These are phyloP conservation scores for Alternaria infectoria DNA, from an alignment of 2,329 filamentous ascomycete species.

Conservation along the genomic window DNA sequence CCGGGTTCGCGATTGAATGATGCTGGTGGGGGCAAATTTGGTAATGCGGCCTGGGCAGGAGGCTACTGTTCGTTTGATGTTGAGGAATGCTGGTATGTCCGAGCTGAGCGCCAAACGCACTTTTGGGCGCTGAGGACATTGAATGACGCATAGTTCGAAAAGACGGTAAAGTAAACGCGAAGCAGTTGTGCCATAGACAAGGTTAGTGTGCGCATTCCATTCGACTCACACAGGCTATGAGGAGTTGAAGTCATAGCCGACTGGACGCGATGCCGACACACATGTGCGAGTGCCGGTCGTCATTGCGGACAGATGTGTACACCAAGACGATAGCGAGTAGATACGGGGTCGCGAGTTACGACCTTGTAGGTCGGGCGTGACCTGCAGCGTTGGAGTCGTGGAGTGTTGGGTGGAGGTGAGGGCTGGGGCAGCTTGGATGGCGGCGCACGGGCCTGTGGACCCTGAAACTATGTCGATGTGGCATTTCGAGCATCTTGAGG, in stretches of 20 bases:
- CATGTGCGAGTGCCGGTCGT: background rate
- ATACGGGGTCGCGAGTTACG: background rate
- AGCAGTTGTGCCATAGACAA: background rate
- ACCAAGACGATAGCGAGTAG: background rate
- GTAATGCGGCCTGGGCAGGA: background rate
- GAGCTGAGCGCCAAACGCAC: background rate
- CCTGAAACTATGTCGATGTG: constrained; percentile 30
- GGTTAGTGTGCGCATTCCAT: background rate
- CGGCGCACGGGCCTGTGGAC: constrained; percentile 14
- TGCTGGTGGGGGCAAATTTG: background rate
- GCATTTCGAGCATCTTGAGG: constrained; percentile 22
- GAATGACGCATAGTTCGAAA: too few relatives aligned
- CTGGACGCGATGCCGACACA: background rate
- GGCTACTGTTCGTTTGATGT: background rate
- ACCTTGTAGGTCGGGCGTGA: background rate
- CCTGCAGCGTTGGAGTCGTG: background rate
- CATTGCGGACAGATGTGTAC: background rate
- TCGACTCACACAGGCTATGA: background rate
- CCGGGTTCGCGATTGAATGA: background rate
- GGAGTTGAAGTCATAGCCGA: background rate
- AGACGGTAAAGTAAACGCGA: background rate
- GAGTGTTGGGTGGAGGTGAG: background rate
- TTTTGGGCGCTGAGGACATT: background rate
- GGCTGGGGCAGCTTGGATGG: constrained; percentile 1
- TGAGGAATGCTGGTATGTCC: background rate